These are phyloP conservation scores for Trichoderma sp. DNA, from an alignment of 2,329 filamentous ascomycete genomes.

Conservation along the genomic window DNA sequence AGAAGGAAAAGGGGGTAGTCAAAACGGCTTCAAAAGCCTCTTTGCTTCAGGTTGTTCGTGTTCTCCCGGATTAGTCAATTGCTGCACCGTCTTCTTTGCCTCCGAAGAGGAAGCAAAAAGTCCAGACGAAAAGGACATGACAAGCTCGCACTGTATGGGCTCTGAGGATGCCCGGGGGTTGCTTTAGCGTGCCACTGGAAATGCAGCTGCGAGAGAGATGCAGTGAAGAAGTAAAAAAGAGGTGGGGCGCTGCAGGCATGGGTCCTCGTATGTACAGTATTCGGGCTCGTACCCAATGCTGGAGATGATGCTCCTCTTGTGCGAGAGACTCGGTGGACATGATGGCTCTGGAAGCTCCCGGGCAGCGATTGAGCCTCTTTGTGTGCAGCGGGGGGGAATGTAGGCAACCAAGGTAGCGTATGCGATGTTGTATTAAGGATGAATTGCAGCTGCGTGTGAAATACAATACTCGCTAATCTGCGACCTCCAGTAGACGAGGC, in stretches of 20 bases:
- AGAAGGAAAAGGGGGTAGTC: background rate
- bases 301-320: background rate
- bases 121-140: background rate
- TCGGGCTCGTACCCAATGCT: background rate
- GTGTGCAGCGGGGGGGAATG: background rate
- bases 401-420: background rate
- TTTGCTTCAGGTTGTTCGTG: background rate
- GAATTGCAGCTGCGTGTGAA: background rate
- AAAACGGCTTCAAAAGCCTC: background rate
- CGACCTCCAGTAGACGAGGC: too few relatives aligned
- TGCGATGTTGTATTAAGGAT: background rate
- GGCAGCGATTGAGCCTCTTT: background rate
- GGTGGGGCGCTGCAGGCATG: constrained; percentile 2
- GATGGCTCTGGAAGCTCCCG: background rate
- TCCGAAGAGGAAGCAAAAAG: background rate
- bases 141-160: constrained; percentile 6
- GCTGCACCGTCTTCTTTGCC: background rate
- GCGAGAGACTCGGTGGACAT: background rate
- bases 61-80: background rate
- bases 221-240: background rate
- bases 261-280: background rate
- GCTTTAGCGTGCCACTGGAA: constrained; percentile 21
- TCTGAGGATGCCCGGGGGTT: background rate
- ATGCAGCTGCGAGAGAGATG: constrained; percentile 15
- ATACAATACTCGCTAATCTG: background rate